Percentiles rank a stretch among this genome's conserved stretches.
Evolutionary conservation across 169 alveolate genomes (phyloP).

Genomic region (Plasmodium ovale): DNA sequence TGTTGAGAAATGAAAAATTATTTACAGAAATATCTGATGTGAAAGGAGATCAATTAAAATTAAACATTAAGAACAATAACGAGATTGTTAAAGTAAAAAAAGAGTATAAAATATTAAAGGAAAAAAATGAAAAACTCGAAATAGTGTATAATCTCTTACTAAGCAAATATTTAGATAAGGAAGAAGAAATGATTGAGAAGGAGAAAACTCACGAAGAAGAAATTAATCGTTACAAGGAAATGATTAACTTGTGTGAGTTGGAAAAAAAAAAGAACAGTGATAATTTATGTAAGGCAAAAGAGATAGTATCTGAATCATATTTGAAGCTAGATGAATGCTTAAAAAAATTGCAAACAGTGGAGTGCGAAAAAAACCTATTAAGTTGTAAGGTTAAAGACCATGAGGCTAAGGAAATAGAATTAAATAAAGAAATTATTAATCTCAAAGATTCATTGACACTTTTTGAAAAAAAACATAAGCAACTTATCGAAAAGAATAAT

Average conservation of each 20-base stretch:
- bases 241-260: background rate
- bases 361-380: conserved; percentile 18
- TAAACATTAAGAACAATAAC: background rate
- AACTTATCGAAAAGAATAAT: conserved; percentile 37
- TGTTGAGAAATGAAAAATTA: conserved; percentile 29
- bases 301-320: conserved; percentile 19
- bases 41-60: conserved; percentile 25
- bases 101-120: conserved; percentile 6
- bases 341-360: conserved; percentile 2
- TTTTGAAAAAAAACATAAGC: conserved; percentile 26
- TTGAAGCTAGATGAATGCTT: conserved; percentile 28
- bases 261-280: conserved; percentile 16
- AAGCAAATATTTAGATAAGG: conserved; percentile 3
- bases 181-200: conserved; percentile 6
- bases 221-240: background rate
- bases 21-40: background rate
- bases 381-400: conserved; percentile 12
- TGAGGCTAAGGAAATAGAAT: background rate
- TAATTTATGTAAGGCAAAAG: conserved; percentile 37
- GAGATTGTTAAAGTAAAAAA: conserved; percentile 18
- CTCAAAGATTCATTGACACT: conserved; percentile 13
- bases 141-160: background rate
- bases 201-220: background rate
- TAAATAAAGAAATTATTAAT: background rate
- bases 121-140: background rate